A percentile compares a stretch with the other conserved stretches of the same genome.
phyloP scores from a whole-genome alignment of 1,284 basidiomycete genomes.

The Trichosporon sp. region DNA sequence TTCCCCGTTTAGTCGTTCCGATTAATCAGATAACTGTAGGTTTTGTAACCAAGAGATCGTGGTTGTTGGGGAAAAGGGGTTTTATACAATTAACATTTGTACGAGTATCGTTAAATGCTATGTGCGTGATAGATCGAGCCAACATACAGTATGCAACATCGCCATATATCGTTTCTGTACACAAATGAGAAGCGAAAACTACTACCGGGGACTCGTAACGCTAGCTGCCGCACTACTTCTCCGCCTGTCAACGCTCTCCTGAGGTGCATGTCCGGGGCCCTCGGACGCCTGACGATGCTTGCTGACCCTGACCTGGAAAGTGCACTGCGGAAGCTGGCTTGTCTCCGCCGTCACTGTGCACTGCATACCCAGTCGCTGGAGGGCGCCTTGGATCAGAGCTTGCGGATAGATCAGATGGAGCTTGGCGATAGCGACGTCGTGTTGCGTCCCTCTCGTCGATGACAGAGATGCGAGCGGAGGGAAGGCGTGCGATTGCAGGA shows the following conservation, averaged over 20 bases:
- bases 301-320: conserved; percentile 38
- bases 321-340: conserved; percentile 72
- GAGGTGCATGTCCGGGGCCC: neutral
- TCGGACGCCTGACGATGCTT: conserved; percentile 16
- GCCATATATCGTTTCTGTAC: neutral
- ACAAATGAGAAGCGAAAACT: neutral
- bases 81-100: conserved; percentile 1
- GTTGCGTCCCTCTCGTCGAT: conserved; percentile 61
- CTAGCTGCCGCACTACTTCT: neutral
- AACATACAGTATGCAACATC: neutral
- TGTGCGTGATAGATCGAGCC: conserved; percentile 2
- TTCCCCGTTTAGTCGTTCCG: neutral
- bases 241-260: neutral
- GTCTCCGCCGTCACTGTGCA: conserved; percentile 70
- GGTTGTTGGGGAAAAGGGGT: neutral
- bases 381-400: conserved; percentile 75
- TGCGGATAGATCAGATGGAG: conserved; percentile 73
- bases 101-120: neutral
- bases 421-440: conserved; percentile 65
- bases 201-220: neutral
- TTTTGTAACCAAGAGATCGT: neutral
- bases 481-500: conserved; percentile 85
- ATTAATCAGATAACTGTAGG: neutral
- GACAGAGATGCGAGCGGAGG: conserved; percentile 72
- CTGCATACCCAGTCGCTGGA: conserved; percentile 68